phyloP scores from a whole-genome alignment of 2,329 filamentous ascomycete species.

The Trichoderma aggressivum region DNA sequence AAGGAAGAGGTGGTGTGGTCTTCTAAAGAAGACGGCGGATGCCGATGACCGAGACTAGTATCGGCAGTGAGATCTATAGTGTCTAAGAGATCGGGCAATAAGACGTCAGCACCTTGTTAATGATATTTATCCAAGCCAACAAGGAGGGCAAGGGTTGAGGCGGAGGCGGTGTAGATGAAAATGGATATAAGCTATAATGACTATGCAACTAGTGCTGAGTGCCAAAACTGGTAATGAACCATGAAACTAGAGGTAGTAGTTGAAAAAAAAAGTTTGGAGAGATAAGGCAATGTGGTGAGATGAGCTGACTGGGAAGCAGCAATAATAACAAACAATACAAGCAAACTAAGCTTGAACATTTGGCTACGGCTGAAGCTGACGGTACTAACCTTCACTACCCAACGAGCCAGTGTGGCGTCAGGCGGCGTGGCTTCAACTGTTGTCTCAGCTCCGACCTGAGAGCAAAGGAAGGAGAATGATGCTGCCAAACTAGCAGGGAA shows the following conservation, averaged over 20 bases:
- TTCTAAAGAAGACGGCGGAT: background rate
- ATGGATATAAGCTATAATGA: background rate
- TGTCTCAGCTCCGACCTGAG: background rate
- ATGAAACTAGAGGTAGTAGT: background rate
- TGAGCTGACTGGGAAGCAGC: background rate
- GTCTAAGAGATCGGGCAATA: constrained; percentile 8
- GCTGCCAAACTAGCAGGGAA: background rate
- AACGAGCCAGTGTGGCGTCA: background rate
- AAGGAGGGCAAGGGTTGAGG: background rate
- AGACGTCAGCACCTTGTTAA: constrained; percentile 15
- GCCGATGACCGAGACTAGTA: background rate
- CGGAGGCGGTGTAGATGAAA: background rate
- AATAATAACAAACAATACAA: background rate
- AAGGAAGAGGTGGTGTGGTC: background rate
- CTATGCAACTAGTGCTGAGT: constrained; percentile 1
- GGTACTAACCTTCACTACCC: background rate
- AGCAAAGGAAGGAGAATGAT: background rate
- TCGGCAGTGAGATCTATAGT: constrained; percentile 10
- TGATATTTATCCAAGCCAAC: background rate
- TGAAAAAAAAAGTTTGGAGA: background rate
- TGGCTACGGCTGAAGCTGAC: background rate
- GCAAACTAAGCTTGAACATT: background rate
- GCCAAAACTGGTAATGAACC: background rate
- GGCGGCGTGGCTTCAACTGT: background rate
- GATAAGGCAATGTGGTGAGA: background rate